Evolutionary conservation across 768 basidiomycete genomes (phyloP).

Genomic region (Phylloporus rhodoxanthus): DNA sequence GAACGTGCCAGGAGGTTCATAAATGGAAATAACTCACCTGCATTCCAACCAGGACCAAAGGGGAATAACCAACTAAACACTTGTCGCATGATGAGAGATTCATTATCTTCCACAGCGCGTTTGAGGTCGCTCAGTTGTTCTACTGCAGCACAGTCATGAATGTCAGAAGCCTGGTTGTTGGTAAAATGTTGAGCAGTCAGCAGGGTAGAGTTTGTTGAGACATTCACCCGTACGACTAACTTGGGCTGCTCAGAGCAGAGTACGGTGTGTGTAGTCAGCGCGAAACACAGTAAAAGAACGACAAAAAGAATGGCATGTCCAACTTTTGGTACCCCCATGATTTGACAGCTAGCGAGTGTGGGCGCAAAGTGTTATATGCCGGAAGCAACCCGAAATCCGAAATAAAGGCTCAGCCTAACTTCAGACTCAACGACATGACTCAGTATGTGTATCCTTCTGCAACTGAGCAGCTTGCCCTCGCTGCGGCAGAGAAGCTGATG

Average conservation of each 20-base stretch:
- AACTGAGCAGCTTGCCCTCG: constrained; percentile 47
- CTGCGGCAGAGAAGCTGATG: constrained; percentile 66
- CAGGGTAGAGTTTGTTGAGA: constrained; percentile 4
- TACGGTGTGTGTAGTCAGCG: constrained; percentile 15
- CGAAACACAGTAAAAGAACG: constrained; percentile 41
- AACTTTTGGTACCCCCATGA: constrained; percentile 18
- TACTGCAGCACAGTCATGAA: constrained; percentile 38
- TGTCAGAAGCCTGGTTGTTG: constrained; percentile 37
- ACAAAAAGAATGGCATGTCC: constrained; percentile 28
- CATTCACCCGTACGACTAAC: constrained; percentile 29
- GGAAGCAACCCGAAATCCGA: constrained; percentile 26
- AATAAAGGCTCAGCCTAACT: not conserved
- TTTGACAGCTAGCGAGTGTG: no score
- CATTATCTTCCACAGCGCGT: constrained; percentile 49
- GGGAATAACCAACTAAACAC: constrained; percentile 81
- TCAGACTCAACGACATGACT: not conserved
- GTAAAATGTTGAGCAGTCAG: constrained; percentile 10
- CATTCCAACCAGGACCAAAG: constrained; percentile 87
- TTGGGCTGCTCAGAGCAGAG: constrained; percentile 17
- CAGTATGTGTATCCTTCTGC: constrained; percentile 39
- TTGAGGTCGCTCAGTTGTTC: constrained; percentile 54
- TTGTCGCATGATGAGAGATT: constrained; percentile 72
- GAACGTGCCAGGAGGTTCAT: constrained; percentile 13
- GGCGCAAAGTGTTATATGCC: no score
- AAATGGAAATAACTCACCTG: constrained; percentile 35